Evolutionary conservation across 208 protist species (phyloP).

Genomic region (Leptomonas seymouri): DNA sequence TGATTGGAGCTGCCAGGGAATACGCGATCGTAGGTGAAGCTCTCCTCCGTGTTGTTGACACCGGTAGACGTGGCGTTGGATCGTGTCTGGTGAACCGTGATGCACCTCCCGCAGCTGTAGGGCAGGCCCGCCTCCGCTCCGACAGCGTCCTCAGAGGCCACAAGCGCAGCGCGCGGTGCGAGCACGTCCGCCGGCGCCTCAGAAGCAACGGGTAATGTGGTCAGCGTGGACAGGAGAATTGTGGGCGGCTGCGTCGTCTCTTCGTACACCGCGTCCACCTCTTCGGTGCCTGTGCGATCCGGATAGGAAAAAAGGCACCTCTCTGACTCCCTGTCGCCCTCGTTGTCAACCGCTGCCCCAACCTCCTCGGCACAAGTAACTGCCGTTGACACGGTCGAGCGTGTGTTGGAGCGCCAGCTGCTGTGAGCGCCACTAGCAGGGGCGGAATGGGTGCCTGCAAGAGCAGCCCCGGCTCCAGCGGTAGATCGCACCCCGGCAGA

Average conservation of each 20-base stretch:
- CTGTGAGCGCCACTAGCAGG: conserved; percentile 1
- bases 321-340: neutral
- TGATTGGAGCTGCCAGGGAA: conserved; percentile 46
- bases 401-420: conserved; percentile 22
- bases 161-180: neutral
- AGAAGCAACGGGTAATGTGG: neutral
- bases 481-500: conserved; percentile 14
- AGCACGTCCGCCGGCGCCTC: neutral
- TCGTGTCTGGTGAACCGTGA: conserved; percentile 56
- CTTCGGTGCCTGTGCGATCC: conserved; percentile 1
- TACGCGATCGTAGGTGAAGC: conserved; percentile 59
- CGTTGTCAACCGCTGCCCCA: conserved; percentile 2
- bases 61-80: conserved; percentile 79
- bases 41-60: conserved; percentile 34
- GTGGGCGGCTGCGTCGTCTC: neutral
- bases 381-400: conserved; percentile 10
- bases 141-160: neutral
- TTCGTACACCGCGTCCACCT: conserved; percentile 5
- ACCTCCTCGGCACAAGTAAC: neutral
- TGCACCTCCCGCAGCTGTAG: conserved; percentile 7
- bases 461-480: neutral
- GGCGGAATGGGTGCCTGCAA: too few species aligned
- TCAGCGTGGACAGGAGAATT: neutral
- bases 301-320: conserved; percentile 23
- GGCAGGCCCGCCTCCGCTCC: conserved; percentile 7